Conservation (phyloP, 371 early-diverging fungal genomes). For the Coemansia sp. region DNA sequence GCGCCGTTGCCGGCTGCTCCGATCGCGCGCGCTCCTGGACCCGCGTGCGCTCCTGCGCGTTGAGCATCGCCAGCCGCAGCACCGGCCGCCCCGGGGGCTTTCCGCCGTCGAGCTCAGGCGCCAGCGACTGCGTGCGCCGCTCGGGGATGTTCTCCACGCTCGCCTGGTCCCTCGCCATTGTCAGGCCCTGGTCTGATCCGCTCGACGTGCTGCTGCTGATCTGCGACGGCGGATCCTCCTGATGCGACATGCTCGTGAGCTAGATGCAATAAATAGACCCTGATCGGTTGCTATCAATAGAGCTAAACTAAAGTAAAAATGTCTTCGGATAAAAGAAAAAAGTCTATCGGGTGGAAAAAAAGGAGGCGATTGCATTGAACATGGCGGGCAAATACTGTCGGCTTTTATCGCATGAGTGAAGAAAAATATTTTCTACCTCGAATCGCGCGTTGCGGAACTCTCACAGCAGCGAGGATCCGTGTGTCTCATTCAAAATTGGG, state of each 20-base stretch:
- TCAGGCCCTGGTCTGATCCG: slow-evolving; percentile 1
- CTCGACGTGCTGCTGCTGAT: slow-evolving; percentile 5
- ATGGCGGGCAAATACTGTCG: no score
- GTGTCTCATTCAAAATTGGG: no score
- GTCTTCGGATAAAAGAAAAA: no score
- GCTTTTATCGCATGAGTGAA: no score
- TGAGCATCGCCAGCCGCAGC: slow-evolving; percentile 41
- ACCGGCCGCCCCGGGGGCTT: slow-evolving; percentile 14
- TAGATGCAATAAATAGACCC: no score
- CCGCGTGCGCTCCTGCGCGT: slow-evolving; percentile 12
- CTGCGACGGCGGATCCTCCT: slow-evolving; percentile 7
- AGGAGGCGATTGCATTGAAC: no score
- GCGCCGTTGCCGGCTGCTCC: slow-evolving; percentile 36
- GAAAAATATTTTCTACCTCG: no score
- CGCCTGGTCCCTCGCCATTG: neutral
- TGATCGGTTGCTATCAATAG: no score
- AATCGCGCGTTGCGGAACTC: no score
- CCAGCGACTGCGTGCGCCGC: slow-evolving; percentile 17
- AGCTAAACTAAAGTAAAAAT: no score
- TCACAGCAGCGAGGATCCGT: no score
- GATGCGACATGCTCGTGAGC: slow-evolving; percentile 2
- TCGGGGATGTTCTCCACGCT: slow-evolving; percentile 3
- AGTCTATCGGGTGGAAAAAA: no score
- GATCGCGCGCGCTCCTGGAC: slow-evolving; percentile 5
- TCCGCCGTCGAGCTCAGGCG: slow-evolving; percentile 10